Percentiles rank a stretch among this genome's conserved stretches.
phyloP scores from a whole-genome alignment of 2,329 filamentous ascomycete genomes.

The Trichoderma pleuroti region DNA sequence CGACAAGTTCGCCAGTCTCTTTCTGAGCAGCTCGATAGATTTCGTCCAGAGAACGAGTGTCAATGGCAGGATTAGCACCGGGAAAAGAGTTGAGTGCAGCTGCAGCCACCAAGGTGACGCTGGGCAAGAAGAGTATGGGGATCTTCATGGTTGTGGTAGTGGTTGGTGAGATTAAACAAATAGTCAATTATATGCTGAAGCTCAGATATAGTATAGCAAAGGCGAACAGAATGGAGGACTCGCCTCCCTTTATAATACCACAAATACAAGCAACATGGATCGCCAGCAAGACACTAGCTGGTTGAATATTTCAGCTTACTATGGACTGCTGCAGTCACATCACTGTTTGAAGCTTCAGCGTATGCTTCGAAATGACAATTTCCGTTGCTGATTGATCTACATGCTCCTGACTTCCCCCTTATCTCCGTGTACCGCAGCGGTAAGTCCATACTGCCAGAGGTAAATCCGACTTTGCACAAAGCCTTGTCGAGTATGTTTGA shows the following conservation, averaged over 20 bases:
- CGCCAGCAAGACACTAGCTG: neutral
- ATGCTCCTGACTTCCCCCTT: neutral
- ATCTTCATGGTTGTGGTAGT: neutral
- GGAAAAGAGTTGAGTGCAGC: neutral
- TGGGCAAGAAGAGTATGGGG: neutral
- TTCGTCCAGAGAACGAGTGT: neutral
- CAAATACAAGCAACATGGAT: neutral
- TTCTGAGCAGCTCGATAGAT: neutral
- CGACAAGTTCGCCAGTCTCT: neutral
- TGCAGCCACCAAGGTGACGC: neutral
- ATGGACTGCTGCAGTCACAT: neutral
- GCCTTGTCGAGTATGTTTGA: neutral
- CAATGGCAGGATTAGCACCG: neutral
- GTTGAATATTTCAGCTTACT: neutral
- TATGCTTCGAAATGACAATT: neutral
- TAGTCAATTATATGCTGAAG: neutral
- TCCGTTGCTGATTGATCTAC: neutral
- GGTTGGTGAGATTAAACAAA: neutral
- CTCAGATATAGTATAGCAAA: neutral
- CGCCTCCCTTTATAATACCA: neutral
- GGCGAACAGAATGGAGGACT: neutral
- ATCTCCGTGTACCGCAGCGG: neutral
- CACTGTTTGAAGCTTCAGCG: neutral
- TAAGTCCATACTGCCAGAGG: neutral
- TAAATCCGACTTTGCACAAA: neutral